phyloP scores from a whole-genome alignment of 768 basidiomycete genomes.

The Tricholoma sp. region DNA sequence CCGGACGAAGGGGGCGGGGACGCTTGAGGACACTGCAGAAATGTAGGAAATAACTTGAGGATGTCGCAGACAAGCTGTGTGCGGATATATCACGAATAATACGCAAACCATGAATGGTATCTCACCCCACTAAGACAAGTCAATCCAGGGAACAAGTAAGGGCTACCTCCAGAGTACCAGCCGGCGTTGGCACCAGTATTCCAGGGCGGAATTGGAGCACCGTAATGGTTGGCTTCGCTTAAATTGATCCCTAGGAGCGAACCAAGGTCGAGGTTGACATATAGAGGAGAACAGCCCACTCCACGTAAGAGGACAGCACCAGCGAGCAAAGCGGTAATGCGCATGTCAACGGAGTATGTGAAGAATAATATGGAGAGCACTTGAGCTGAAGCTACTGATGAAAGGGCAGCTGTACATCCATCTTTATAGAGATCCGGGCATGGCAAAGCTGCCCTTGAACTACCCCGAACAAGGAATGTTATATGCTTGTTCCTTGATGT shows the following conservation, averaged over 20 bases:
- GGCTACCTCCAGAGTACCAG: conserved; percentile 37
- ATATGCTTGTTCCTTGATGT: neutral
- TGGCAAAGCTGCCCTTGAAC: neutral
- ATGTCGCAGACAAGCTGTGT: conserved; percentile 33
- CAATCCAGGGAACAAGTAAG: conserved; percentile 20
- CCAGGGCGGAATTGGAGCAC: conserved; percentile 36
- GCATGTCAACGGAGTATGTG: conserved; percentile 20
- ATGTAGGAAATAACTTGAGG: conserved; percentile 28
- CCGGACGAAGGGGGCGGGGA: conserved; percentile 18
- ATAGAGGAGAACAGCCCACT: conserved; percentile 13
- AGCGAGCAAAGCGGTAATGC: conserved; percentile 22
- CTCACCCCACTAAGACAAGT: conserved; percentile 29
- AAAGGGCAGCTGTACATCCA: neutral
- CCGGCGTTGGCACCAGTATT: conserved; percentile 27
- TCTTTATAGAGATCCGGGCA: conserved; percentile 8
- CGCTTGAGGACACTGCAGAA: conserved; percentile 32
- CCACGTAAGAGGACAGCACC: conserved; percentile 17
- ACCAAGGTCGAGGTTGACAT: conserved; percentile 10
- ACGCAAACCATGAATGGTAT: neutral
- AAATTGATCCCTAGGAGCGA: conserved; percentile 23
- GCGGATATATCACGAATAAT: neutral
- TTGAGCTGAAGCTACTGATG: neutral
- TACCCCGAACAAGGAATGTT: neutral
- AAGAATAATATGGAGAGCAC: neutral
- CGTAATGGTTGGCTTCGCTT: conserved; percentile 27